Evolutionary conservation across 306 rosid species (phyloP).

Genomic region (Quercus aquifolioides): DNA sequence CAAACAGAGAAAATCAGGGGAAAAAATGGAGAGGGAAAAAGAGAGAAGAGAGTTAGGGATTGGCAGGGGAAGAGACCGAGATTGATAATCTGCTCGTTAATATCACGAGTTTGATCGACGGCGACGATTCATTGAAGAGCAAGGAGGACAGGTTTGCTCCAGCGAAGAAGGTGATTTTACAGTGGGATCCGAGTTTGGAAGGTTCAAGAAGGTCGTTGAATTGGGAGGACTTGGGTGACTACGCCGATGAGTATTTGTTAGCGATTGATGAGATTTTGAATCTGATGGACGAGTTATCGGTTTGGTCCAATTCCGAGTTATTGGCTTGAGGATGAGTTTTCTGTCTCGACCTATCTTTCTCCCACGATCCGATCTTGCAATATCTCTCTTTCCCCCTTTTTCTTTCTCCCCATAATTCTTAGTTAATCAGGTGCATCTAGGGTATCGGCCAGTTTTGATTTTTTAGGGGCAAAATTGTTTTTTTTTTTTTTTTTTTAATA

Average conservation of each 20-base stretch:
- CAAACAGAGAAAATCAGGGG: too few species aligned
- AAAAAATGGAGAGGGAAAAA: too few species aligned
- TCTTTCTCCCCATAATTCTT: too few species aligned
- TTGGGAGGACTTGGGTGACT: conserved; percentile 52
- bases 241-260: conserved; percentile 49
- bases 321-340: too few species aligned
- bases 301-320: conserved; percentile 63
- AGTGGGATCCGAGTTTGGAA: conserved; percentile 44
- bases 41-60: too few species aligned
- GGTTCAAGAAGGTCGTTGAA: conserved; percentile 28
- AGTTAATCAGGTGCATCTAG: too few species aligned
- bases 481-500: too few species aligned
- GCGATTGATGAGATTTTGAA: conserved; percentile 74
- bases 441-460: too few species aligned
- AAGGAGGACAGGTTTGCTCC: conserved; percentile 51
- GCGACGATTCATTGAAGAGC: conserved; percentile 41
- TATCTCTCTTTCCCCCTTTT: too few species aligned
- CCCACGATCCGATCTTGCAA: too few species aligned
- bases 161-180: conserved; percentile 74
- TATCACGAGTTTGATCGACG: conserved; percentile 58
- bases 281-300: conserved; percentile 52
- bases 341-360: conserved; percentile 13
- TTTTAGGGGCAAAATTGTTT: too few species aligned
- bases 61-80: too few species aligned
- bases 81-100: conserved; percentile 75